Base-by-base conservation (phyloP, 148 eudicot species). In the Rhododendron henanense region DNA sequence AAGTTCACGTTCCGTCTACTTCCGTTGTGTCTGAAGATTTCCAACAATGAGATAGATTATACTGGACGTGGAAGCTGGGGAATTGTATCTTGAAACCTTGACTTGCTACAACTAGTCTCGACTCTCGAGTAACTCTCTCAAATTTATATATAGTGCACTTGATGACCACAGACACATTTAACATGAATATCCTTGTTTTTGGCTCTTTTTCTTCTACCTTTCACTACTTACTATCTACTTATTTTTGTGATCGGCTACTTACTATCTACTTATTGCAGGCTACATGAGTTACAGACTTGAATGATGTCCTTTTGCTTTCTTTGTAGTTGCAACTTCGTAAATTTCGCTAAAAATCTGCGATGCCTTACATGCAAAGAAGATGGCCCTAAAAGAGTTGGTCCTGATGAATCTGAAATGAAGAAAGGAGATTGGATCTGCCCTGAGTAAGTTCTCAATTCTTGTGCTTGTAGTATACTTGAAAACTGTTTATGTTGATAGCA, bases 381-480 rank as follows among this genome's bases (percentile, higher is more conserved):
- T 85, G 91, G 89, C 84, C 92, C 93, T 61, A 85, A 39, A 67
- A 86, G 83, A 81, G 87, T 79, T 71, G 85, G 88, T 75, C 63
- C 69, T 14, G 55, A 67, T 25, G 88, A 88, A 65, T 83, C 82
- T 86, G 90, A 89, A 84, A 78, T 85, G 87, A 90, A 87, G 89
- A 85, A 90, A 82, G 93, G 93, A 53, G 94, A 91, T 82, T 94
- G 96, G 96, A 74, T 82, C 76, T 94, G 96, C 78, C 80, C 93
- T 14, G 86, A 86, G 96, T 94, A 85, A 90, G 94, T 89, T 85
- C 48, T 87, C 53, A 59, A 71, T 79, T 47, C 2, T 28, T n/a
- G 21, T 83, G 28, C 69, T 83, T 10, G 39, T 28, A 21, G 51
- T 6, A 14, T 53, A n/a, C 21, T 31, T 80, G 83, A 5, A 80